Evolutionary conservation across 306 rosid species (phyloP), one percentile per base, ranked within the genome.

Genomic region (Bauhinia variegata): DNA sequence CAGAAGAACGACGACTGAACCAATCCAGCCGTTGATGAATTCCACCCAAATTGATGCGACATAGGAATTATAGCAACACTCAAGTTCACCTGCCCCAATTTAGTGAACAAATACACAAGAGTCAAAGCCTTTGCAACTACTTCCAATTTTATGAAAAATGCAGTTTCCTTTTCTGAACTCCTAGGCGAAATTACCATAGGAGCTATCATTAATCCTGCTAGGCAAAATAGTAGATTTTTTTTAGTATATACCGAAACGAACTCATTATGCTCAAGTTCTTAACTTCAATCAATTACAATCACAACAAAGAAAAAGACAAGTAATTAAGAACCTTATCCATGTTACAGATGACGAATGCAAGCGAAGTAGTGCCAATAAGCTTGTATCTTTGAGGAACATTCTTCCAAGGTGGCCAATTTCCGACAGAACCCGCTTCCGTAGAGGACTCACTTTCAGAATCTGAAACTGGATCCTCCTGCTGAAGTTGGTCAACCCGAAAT

Each of bases 1-100:
- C 99, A 90, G 76, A 93, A 93, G 90, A 93, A 93, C 43, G 99
- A 88, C 9, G 99, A 93, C 67, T 93, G 99, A 67, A 93, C 99
- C 95, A 93, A 80, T 55, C 99, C 99, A 36, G 97, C 97, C 51
- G 65, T 74, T 5, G 99, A 88, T 0, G 97, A 86, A 77, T 83
- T 95, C 99, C 99, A 95, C 64, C 91, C 92, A 82, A 88, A 88
- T 81, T 90, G 96, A 75, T 88, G 97, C 7, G 99, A 95, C 95
- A 90, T 80, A 44, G 97, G 99, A 69, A 95, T 88, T 76, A 90
- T 88, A 23, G 99, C 96, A 81, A 95, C 11, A 68, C 99, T 93
- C 89, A 93, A 80, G 78, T 93, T 93, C 78, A 93, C 99, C 99
- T 90, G 86, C 59, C 65, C 65, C 78, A 78, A 75, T 34, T 48